Evolutionary conservation across 2,329 filamentous ascomycete species (phyloP).

Genomic region (Colletotrichum sp.): DNA sequence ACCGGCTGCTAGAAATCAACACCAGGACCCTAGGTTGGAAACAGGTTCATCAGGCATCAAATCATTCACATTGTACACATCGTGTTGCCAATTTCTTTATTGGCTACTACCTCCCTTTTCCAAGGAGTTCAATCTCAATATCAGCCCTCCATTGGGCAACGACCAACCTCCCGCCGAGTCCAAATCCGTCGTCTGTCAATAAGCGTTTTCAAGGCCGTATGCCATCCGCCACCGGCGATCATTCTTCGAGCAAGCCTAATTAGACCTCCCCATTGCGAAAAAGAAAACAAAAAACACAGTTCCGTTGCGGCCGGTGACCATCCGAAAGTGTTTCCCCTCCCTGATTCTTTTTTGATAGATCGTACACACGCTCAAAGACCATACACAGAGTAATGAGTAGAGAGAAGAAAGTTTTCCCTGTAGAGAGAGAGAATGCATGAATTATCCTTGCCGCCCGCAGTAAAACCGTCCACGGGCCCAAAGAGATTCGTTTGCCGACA

Average conservation of each 20-base stretch:
- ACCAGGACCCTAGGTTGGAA: neutral
- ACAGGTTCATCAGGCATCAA: neutral
- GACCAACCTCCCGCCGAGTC: conserved; percentile 19
- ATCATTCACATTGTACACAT: neutral
- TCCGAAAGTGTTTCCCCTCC: conserved; percentile 24
- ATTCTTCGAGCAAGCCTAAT: conserved; percentile 20
- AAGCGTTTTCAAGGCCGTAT: conserved; percentile 22
- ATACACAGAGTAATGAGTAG: conserved; percentile 24
- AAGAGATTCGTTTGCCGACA: conserved; percentile 24
- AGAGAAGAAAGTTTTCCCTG: conserved; percentile 20
- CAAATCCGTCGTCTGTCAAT: conserved; percentile 14
- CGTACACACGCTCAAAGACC: conserved; percentile 25
- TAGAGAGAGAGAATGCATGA: conserved; percentile 15
- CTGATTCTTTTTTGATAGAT: conserved; percentile 24
- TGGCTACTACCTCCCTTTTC: conserved; percentile 21
- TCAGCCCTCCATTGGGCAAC: conserved; percentile 21
- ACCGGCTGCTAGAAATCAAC: neutral
- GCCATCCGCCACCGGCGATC: conserved; percentile 15
- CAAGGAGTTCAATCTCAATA: conserved; percentile 24
- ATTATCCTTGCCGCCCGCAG: conserved; percentile 20
- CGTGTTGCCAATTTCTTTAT: conserved; percentile 15
- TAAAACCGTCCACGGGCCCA: conserved; percentile 16
- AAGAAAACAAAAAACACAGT: conserved; percentile 25
- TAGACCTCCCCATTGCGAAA: conserved; percentile 20
- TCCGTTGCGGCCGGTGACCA: conserved; percentile 22